A percentile compares a stretch with the other conserved stretches of the same genome.
phyloP scores from a whole-genome alignment of 495 filamentous ascomycete species.

The Niebla homalea region DNA sequence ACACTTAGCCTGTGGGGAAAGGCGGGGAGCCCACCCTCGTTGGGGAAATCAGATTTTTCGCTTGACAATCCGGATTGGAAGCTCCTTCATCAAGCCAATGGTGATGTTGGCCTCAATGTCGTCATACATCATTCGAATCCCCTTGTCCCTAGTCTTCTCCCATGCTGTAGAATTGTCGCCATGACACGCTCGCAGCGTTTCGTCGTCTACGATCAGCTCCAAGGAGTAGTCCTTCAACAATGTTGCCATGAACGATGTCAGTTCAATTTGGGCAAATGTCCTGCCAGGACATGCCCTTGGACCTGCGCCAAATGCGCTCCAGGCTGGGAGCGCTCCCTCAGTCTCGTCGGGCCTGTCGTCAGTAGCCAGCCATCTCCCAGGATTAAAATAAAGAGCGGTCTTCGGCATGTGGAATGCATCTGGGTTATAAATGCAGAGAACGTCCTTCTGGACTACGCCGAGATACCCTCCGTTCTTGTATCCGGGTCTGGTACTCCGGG shows the following conservation, averaged over 20 bases:
- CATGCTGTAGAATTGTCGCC: neutral
- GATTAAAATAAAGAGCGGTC: neutral
- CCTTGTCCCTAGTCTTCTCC: neutral
- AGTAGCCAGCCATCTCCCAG: neutral
- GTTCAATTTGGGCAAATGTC: neutral
- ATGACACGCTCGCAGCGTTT: neutral
- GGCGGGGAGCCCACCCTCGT: too few relatives aligned
- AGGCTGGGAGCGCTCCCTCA: neutral
- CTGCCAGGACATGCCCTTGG: conserved; percentile 1
- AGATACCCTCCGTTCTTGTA: neutral
- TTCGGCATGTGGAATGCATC: neutral
- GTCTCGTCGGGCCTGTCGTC: neutral
- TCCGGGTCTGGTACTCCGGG: too few relatives aligned
- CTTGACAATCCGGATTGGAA: conserved; percentile 1
- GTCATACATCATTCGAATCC: neutral
- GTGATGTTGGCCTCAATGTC: conserved; percentile 2
- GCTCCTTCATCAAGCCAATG: neutral
- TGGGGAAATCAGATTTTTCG: neutral
- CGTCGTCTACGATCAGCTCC: neutral
- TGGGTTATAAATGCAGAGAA: neutral
- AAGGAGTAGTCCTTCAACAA: neutral
- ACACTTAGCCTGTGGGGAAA: too few relatives aligned
- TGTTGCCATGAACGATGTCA: conserved; percentile 5
- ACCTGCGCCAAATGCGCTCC: neutral
- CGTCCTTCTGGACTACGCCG: neutral